A percentile compares a stretch with the other conserved stretches of the same genome.
Evolutionary conservation across 73 alveolate species (phyloP).

Genomic region (Paramecium sonneborni): DNA sequence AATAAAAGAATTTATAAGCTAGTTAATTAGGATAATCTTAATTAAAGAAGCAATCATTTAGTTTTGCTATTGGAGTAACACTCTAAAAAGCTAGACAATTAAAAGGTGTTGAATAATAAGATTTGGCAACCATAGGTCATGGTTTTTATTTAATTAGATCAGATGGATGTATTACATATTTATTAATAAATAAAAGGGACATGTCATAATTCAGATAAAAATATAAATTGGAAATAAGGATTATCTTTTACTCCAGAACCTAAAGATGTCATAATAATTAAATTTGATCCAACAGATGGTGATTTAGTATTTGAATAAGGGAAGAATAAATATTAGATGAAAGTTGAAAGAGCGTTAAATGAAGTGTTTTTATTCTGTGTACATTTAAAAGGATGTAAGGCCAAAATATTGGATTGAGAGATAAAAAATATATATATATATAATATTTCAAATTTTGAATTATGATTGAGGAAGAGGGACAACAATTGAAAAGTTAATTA

Average conservation of each 20-base stretch:
- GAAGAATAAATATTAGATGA: conserved; percentile 19
- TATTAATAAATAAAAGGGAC: not conserved
- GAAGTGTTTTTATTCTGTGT: conserved; percentile 44
- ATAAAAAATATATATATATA: not conserved
- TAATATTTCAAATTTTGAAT: conserved; percentile 10
- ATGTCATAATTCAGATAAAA: conserved; percentile 49
- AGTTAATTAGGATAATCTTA: not conserved
- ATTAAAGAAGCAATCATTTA: not conserved
- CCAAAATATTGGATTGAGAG: conserved; percentile 39
- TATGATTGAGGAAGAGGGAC: conserved; percentile 44
- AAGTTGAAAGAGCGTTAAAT: not conserved
- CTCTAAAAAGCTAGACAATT: not conserved
- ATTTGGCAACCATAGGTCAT: conserved; percentile 37
- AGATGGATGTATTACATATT: conserved; percentile 40
- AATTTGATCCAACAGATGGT: conserved; percentile 32
- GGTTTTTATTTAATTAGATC: conserved; percentile 43
- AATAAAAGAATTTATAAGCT: not conserved
- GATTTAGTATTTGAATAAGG: not conserved
- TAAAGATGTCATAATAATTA: not conserved
- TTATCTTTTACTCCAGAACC: conserved; percentile 21
- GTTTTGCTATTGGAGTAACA: conserved; percentile 43
- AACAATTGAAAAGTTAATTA: not conserved
- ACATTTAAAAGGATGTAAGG: conserved; percentile 44
- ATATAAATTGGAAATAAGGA: conserved; percentile 52
- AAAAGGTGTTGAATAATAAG: conserved; percentile 44